Conservation (phyloP, 1,284 basidiomycete genomes). For the Neolentinus lepideus region DNA sequence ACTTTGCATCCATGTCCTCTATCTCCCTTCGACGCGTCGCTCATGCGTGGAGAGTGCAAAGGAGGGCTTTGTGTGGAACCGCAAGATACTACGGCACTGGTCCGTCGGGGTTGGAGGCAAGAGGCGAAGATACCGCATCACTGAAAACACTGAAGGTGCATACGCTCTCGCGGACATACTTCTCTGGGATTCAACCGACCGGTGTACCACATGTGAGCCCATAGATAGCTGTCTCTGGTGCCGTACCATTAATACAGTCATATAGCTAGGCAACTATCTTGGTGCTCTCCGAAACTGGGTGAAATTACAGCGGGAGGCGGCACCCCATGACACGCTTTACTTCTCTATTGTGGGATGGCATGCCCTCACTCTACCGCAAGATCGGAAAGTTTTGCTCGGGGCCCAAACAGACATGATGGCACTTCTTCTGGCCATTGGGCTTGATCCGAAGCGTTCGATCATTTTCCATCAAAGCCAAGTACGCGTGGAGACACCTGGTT, state of each 20-base stretch:
- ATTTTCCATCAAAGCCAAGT: slow-evolving; percentile 90
- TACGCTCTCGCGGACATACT: slow-evolving; percentile 28
- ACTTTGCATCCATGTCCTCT: neutral
- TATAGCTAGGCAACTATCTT: slow-evolving; percentile 87
- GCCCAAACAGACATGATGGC: slow-evolving; percentile 80
- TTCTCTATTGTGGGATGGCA: slow-evolving; percentile 93
- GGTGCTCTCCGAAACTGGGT: slow-evolving; percentile 91
- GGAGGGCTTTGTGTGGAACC: neutral
- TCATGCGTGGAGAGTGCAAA: neutral
- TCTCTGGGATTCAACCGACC: slow-evolving; percentile 82
- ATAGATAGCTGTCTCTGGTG: neutral
- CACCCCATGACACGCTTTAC: slow-evolving; percentile 55
- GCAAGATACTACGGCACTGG: neutral
- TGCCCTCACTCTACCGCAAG: slow-evolving; percentile 86
- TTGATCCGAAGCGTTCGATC: slow-evolving; percentile 72
- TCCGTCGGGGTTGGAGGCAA: neutral
- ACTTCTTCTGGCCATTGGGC: slow-evolving; percentile 77
- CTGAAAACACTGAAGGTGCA: neutral
- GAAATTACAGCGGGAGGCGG: slow-evolving; percentile 59
- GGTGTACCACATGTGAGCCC: slow-evolving; percentile 76
- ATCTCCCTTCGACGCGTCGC: neutral
- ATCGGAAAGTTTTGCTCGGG: slow-evolving; percentile 53
- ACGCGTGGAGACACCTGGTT: slow-evolving; percentile 17
- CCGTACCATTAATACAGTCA: slow-evolving; percentile 1
- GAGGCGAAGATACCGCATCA: neutral